These are phyloP conservation scores for Monilinia laxa DNA, from an alignment of 2,329 filamentous ascomycete species.

Conservation along the genomic window DNA sequence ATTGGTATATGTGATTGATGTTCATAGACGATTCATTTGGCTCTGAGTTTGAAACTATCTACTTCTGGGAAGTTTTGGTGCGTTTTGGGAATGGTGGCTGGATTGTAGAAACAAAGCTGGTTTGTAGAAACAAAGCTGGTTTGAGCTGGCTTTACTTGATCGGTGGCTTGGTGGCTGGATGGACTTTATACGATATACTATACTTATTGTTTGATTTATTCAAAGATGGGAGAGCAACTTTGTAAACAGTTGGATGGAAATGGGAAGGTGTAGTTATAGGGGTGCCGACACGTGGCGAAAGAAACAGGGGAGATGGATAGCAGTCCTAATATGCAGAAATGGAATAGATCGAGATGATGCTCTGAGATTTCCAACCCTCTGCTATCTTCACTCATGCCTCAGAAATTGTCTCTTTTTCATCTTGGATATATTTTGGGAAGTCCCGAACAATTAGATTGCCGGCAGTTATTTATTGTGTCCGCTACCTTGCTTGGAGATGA, in stretches of 20 bases:
- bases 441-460: too few species aligned
- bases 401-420: too few species aligned
- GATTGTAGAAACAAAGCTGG: not conserved
- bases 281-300: not conserved
- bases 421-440: too few species aligned
- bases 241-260: not conserved
- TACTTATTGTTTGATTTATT: not conserved
- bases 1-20: constrained; percentile 20
- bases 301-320: not conserved
- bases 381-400: not conserved
- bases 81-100: not conserved
- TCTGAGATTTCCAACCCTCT: not conserved
- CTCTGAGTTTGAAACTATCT: constrained; percentile 5
- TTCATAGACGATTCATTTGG: constrained; percentile 22
- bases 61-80: not conserved
- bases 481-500: too few species aligned
- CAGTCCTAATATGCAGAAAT: not conserved
- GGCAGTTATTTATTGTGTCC: too few species aligned
- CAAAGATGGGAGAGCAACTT: not conserved
- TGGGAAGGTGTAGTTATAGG: not conserved
- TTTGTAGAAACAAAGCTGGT: not conserved
- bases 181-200: not conserved
- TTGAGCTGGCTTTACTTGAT: not conserved
- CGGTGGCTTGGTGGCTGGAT: not conserved
- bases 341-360: not conserved